Percentiles rank a stretch among this genome's conserved stretches.
Evolutionary conservation across 179 eudicot genomes (phyloP).

Genomic region (Beta lomatogona): DNA sequence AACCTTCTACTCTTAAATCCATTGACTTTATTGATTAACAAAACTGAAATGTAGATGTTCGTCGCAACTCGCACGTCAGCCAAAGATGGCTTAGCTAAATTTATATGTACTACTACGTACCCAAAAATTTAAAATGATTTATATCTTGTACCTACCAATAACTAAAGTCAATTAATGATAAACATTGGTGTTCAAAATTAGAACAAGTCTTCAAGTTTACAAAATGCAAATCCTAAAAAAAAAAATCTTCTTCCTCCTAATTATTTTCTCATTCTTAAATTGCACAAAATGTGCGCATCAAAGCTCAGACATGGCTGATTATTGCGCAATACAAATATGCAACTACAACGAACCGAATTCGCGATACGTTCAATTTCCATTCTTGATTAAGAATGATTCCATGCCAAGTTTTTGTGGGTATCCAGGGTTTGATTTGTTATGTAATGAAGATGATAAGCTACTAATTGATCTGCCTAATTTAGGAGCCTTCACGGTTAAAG

Average conservation of each 20-base stretch:
- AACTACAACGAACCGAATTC: conserved; percentile 16
- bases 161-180: conserved; percentile 1
- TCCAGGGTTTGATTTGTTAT: conserved; percentile 31
- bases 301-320: background rate
- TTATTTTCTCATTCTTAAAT: background rate
- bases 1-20: background rate
- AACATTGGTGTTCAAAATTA: background rate
- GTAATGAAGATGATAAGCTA: conserved; percentile 19
- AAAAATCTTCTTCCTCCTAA: background rate
- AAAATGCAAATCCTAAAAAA: background rate
- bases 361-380: conserved; percentile 28
- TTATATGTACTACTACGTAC: background rate
- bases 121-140: background rate
- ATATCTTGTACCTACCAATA: background rate
- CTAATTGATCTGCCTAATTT: conserved; percentile 14
- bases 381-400: conserved; percentile 19
- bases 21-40: background rate
- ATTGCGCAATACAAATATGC: conserved; percentile 25
- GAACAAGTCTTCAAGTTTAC: background rate
- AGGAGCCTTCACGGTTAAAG: conserved; percentile 25
- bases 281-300: background rate
- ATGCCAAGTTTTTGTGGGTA: conserved; percentile 26
- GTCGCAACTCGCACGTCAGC: conserved; percentile 14
- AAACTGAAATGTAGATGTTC: background rate
- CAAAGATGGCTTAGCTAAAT: background rate